Evolutionary conservation across 106 monocot species (phyloP), one percentile per base, ranked within the genome.

Genomic region (Dioscorea zingiberensis): DNA sequence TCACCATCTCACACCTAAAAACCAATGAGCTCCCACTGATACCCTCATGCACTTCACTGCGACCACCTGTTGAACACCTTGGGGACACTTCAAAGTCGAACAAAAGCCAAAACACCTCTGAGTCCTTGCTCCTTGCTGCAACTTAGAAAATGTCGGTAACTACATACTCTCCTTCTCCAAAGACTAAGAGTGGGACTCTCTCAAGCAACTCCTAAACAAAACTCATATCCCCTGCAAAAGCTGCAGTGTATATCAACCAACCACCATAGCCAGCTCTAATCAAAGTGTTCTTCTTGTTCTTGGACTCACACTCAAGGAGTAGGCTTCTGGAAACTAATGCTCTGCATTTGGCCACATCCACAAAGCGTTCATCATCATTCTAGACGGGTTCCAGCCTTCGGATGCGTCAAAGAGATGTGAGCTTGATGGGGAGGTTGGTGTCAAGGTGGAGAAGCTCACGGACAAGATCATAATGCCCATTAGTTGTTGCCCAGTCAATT

Each of bases 151-250:
- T 81, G 55, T 97, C 92, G 17, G 97, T 83, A 16, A 97, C 80
- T 4, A 91, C 97, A 57, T 91, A 95, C 59, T 97, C 92, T 10
- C 92, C 97, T 67, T 97, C 97, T 18, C 97, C 97, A 48, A 97
- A 97, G 2, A 92, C 97, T 26, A 97, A 47, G 14, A 92, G 79
- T 18, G 81, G 73, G 58, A 80, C 73, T 68, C 72, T 74, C 67
- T 66, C 76, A 22, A 91, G 78, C 60, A 93, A 55, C 54, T 85
- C 82, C 14, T 47, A 61, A 7, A 78, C 70, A 57, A 94, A 94
- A 0, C 47, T 19, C 11, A 65, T n/a, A 29, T 97, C 85, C 30
- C 91, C 95, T 0, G 95, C 95, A 0, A 91, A 80, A 55, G 85
- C 81, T 1, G 88, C 91, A 5, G 85, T 86, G 72, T 97, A 97